Evolutionary conservation across 352 stramenopile genomes (phyloP), one percentile per base, ranked within the genome.

Genomic region (Discostella stelligera): DNA sequence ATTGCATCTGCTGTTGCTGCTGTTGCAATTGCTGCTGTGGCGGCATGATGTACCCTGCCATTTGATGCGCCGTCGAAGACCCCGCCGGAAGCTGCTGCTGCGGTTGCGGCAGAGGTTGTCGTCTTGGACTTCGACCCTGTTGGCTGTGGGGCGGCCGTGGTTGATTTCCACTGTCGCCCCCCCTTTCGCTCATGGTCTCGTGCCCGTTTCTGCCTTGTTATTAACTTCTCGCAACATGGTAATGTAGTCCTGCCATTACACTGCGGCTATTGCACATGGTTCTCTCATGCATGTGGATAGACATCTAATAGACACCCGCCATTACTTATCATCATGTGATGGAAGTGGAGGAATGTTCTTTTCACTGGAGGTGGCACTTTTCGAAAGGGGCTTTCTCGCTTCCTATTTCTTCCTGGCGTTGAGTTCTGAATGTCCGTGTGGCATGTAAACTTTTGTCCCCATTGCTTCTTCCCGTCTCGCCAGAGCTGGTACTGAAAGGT

Each of bases 31-130:
- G 62, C 53, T 23, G 63, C 18, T 67, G 69, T 11, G 68, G 52
- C 58, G 58, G 41, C 32, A 58, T 77, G 37, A 52, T 69, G 56
- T 79, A 79, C 25, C 71, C 71, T 18, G 62, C 18, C 32, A 79
- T 65, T 65, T 55, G 55, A 59, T 79, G 71, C 32, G 62, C 62
- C 32, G 71, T 48, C 1, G 62, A 70, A 16, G 62, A 50, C 16
- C 62, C 62, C 27, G 11, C 30, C 53, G 48, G 11, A 21, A n/a
- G 69, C n/a, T 58, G 58, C 53, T 54, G 68, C n/a, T 50, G 49
- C 13, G 37, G 48, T 13, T 69, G 68, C 49, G 13, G 49, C 5
- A 27, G 48, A 39, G 13, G 44, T 37, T 66, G 58, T n/a, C 56
- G 56, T 63, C 58, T 56, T 25, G 67, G 67, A 39, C 67, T 75